These are phyloP conservation scores for Ogataea ramenticola DNA, from an alignment of 805 yeast species.

Conservation along the genomic window DNA sequence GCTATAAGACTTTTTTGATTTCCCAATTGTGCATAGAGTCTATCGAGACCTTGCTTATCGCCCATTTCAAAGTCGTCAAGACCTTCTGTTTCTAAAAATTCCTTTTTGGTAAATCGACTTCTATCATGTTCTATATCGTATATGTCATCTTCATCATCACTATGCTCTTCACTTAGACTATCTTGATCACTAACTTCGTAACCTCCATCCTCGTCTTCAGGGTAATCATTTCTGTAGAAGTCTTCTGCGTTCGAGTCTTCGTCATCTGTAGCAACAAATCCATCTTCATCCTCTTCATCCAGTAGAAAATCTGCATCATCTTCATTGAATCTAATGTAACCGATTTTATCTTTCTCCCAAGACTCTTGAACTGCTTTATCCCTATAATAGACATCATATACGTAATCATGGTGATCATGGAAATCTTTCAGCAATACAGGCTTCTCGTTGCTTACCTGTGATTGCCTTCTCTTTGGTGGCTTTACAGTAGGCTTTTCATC, in stretches of 20 bases:
- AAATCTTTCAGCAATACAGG: conserved; percentile 8
- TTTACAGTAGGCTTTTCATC: conserved; percentile 13
- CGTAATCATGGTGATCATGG: conserved; percentile 52
- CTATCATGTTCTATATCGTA: conserved; percentile 27
- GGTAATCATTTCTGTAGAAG: conserved; percentile 87
- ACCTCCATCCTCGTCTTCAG: conserved; percentile 82
- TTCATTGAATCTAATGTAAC: conserved; percentile 49
- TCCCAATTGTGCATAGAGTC: conserved; percentile 20
- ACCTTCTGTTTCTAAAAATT: conserved; percentile 23
- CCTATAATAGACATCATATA: conserved; percentile 81
- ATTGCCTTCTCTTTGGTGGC: conserved; percentile 23
- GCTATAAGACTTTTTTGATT: not conserved
- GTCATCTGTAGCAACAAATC: conserved; percentile 42
- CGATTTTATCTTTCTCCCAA: conserved; percentile 33
- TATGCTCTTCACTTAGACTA: conserved; percentile 32
- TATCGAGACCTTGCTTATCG: conserved; percentile 20
- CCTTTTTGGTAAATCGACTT: conserved; percentile 21
- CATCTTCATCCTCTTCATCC: conserved; percentile 31
- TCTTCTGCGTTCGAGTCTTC: conserved; percentile 90
- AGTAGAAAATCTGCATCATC: conserved; percentile 32
- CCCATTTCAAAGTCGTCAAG: conserved; percentile 7
- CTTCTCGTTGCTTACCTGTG: conserved; percentile 14
- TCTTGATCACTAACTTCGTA: conserved; percentile 23
- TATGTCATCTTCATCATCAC: conserved; percentile 33
- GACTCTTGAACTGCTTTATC: conserved; percentile 43